Evolutionary conservation across 2,329 filamentous ascomycete species (phyloP).

Genomic region (Daldinia sp.): DNA sequence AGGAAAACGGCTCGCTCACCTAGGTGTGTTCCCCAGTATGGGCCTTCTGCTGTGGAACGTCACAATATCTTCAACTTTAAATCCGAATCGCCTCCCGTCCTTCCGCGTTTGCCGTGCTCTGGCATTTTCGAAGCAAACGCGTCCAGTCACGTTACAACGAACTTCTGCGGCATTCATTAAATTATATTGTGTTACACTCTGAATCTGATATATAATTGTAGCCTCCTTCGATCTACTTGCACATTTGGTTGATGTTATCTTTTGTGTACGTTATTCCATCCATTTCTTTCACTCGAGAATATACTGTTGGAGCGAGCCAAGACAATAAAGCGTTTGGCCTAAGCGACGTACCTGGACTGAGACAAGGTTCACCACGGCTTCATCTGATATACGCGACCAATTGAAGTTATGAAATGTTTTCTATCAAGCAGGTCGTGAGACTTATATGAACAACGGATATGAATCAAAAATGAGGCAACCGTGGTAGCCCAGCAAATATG

Average conservation of each 20-base stretch:
- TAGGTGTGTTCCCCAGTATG: neutral
- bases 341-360: neutral
- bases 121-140: neutral
- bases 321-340: neutral
- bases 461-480: neutral
- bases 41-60: slow-evolving; percentile 2
- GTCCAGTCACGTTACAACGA: neutral
- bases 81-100: neutral
- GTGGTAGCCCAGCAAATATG: neutral
- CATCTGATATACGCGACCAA: too few relatives aligned
- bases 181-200: neutral
- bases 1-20: neutral
- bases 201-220: neutral
- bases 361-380: too few relatives aligned
- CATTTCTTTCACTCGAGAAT: neutral
- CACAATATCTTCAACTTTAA: neutral
- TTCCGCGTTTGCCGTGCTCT: neutral
- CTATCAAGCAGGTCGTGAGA: neutral
- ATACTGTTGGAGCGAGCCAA: neutral
- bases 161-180: neutral
- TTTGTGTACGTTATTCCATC: neutral
- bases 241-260: neutral
- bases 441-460: neutral
- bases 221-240: neutral
- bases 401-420: neutral